Percentiles rank a stretch among this genome's conserved stretches.
phyloP scores from a whole-genome alignment of 352 stramenopile genomes.

The Globisporangium paroecandrum region DNA sequence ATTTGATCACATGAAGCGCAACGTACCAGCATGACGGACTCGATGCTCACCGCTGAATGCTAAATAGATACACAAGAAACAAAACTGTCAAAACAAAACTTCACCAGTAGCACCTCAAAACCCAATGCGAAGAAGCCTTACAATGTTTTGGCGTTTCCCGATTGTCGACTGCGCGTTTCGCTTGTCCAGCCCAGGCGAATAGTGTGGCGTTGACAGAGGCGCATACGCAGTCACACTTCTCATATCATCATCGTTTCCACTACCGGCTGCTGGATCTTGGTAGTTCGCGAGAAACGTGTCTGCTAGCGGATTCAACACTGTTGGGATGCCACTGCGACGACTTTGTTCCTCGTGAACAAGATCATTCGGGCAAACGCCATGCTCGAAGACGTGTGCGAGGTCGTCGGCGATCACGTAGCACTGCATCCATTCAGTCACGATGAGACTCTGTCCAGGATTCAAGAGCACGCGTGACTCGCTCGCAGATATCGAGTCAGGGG shows the following conservation, averaged over 20 bases:
- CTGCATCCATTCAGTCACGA: slow-evolving; percentile 76
- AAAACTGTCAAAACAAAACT: neutral
- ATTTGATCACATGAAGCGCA: too few relatives aligned
- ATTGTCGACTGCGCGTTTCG: slow-evolving; percentile 6
- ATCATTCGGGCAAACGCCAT: slow-evolving; percentile 52
- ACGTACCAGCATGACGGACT: slow-evolving; percentile 41
- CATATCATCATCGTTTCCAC: slow-evolving; percentile 35
- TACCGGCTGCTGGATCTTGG: slow-evolving; percentile 2
- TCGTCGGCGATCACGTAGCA: slow-evolving; percentile 87
- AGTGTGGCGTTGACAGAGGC: slow-evolving; percentile 41
- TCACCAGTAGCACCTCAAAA: neutral
- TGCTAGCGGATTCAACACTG: slow-evolving; percentile 42
- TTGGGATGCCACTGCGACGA: slow-evolving; percentile 24
- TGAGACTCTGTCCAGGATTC: slow-evolving; percentile 69
- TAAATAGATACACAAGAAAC: slow-evolving; percentile 11
- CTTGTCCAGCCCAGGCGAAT: neutral
- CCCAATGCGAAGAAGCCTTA: neutral
- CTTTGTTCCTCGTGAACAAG: slow-evolving; percentile 39
- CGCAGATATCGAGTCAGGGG: slow-evolving; percentile 19
- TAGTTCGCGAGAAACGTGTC: slow-evolving; percentile 54
- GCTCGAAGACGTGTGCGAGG: slow-evolving; percentile 57
- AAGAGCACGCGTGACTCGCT: slow-evolving; percentile 68
- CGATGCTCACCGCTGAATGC: slow-evolving; percentile 30
- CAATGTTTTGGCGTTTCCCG: slow-evolving; percentile 16
- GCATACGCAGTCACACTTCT: slow-evolving; percentile 52